Base-by-base conservation (phyloP, 2,329 filamentous ascomycete genomes). In the Grosmannia penicillata region DNA sequence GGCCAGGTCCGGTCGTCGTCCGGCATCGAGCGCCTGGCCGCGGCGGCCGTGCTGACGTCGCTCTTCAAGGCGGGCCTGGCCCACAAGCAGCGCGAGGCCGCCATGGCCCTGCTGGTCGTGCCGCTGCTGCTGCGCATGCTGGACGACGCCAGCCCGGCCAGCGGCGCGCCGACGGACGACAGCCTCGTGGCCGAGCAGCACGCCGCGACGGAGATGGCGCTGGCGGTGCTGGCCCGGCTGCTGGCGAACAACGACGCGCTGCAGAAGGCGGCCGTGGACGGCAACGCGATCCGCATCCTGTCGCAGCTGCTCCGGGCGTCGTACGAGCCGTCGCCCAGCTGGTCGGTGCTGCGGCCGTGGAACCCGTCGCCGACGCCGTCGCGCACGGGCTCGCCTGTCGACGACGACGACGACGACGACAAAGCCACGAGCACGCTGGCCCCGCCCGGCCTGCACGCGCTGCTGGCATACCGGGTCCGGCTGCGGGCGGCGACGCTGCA, bases 221-320 rank as follows among this genome's bases (percentile, higher is more conserved):
- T 87, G 8, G 69, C 74, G 1, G 71, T 93, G 10, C 65, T 96
- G 39, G 83, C 85, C 14, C 75, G 78, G 33, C 65, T 96, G 28
- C 75, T 94, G 15, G 75, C 76, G 21, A 83, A 91, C 50, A 85
- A 78, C 53, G 75, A 81, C 43, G 69, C 73, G 42, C 66, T 96
- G 38, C 89, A 96, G 56, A 82, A 78, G 49, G 78, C 84, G 27
- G 85, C 86, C 0, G 79, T 78, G 31, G 83, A 95, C 43, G 67
- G 65, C 40, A 57, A 62, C 21, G 67, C 62, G 1, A 57, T 70
- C 34, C 62, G 61, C 46, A 55, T 58, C 3, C 51, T 70, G 24
- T 61, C 59, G 39, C 65, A 59, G 37, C 56, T 73, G 11, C 52
- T 75, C 7, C 68, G 67, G 44, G 59, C 59, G 14, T 63, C 66